Conservation (phyloP, 2,329 filamentous ascomycete species). For the Colletotrichum sp. region DNA sequence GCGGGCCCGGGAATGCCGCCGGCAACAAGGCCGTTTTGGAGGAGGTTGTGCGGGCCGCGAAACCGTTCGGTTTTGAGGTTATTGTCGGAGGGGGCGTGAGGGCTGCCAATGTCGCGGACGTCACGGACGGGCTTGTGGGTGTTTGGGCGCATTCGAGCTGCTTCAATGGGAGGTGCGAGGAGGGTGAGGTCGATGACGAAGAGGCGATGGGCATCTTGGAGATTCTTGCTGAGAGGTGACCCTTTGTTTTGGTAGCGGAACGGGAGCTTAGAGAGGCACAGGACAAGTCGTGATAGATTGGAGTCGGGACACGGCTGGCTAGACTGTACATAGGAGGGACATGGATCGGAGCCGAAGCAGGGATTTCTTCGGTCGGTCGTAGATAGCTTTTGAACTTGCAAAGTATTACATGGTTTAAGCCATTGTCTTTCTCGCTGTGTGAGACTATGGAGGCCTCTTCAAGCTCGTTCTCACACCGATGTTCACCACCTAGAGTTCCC, state of each 20-base stretch:
- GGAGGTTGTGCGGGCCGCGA: conserved; percentile 31
- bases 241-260: neutral
- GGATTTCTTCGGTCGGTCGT: neutral
- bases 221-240: neutral
- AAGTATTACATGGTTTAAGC: neutral
- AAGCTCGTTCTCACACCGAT: neutral
- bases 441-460: neutral
- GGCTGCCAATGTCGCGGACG: conserved; percentile 37
- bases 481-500: neutral
- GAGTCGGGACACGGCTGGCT: neutral
- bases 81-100: conserved; percentile 58
- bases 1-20: conserved; percentile 46
- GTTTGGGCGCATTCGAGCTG: conserved; percentile 56
- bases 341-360: neutral
- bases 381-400: neutral
- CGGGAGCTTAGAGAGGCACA: neutral
- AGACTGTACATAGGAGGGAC: neutral
- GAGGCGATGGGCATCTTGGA: conserved; percentile 15
- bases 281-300: neutral
- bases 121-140: conserved; percentile 31
- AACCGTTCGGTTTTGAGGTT: conserved; percentile 42
- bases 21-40: conserved; percentile 43
- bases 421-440: neutral
- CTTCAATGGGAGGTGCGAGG: conserved; percentile 23
- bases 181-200: conserved; percentile 12